A percentile compares a stretch with the other conserved stretches of the same genome.
Conservation (phyloP, 345 rosid species). For the Gossypium ekmanianum region DNA sequence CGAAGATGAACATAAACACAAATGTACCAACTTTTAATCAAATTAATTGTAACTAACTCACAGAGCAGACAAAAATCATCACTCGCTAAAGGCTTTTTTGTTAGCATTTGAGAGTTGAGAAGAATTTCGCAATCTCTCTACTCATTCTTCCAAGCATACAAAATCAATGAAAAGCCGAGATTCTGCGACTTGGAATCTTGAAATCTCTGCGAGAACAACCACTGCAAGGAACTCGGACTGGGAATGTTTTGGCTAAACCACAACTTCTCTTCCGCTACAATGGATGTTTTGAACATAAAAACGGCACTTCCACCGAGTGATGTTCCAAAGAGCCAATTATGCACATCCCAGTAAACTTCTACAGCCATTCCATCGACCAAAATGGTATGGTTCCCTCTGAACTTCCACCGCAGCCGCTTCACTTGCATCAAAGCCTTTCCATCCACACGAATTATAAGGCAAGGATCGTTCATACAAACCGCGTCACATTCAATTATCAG, state of each 20-base stretch:
- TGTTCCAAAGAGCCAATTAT: conserved; percentile 80
- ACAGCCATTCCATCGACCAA: conserved; percentile 68
- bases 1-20: conserved; percentile 15
- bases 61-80: conserved; percentile 42
- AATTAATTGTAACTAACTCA: conserved; percentile 37
- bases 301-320: conserved; percentile 77
- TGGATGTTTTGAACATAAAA: conserved; percentile 87
- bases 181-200: conserved; percentile 56
- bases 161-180: conserved; percentile 70
- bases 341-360: conserved; percentile 92
- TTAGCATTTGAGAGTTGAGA: conserved; percentile 39
- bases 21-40: conserved; percentile 25
- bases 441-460: conserved; percentile 68
- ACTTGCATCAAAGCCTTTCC: conserved; percentile 77
- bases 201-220: conserved; percentile 65
- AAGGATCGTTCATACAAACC: conserved; percentile 46
- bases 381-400: conserved; percentile 76
- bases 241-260: conserved; percentile 59
- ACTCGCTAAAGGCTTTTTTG: conserved; percentile 36
- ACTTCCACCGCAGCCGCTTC: conserved; percentile 79
- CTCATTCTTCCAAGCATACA: conserved; percentile 94
- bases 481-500: conserved; percentile 71
- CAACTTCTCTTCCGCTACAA: conserved; percentile 65
- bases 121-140: conserved; percentile 36
- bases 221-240: conserved; percentile 38